A percentile compares a stretch with the other conserved stretches of the same genome.
phyloP scores from a whole-genome alignment of 2,329 filamentous ascomycete species.

The Chaetomiaceae sp. region DNA sequence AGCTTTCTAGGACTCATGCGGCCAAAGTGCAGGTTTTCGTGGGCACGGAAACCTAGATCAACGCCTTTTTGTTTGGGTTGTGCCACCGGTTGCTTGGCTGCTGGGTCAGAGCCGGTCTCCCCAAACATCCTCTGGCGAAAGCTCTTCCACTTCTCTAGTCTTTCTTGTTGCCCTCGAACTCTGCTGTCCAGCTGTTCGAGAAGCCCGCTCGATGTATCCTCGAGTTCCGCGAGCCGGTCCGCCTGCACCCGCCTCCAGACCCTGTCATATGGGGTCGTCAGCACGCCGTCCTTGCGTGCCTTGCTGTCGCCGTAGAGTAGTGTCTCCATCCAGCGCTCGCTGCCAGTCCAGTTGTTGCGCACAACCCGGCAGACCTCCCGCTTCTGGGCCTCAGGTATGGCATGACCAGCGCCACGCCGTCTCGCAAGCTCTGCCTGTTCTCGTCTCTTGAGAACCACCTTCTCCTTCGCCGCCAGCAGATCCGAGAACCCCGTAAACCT shows the following conservation, averaged over 20 bases:
- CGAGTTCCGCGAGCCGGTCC: slow-evolving; percentile 53
- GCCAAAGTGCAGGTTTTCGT: slow-evolving; percentile 46
- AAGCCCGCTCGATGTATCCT: slow-evolving; percentile 47
- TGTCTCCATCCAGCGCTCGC: slow-evolving; percentile 67
- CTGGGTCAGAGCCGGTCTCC: slow-evolving; percentile 25
- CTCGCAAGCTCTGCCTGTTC: slow-evolving; percentile 40
- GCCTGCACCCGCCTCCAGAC: slow-evolving; percentile 66
- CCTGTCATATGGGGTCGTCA: slow-evolving; percentile 62
- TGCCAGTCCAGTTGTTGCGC: slow-evolving; percentile 73
- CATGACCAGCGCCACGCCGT: slow-evolving; percentile 26
- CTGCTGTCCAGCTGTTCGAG: slow-evolving; percentile 68
- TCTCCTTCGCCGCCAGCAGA: slow-evolving; percentile 60
- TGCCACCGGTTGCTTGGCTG: slow-evolving; percentile 24
- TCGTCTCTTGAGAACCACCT: slow-evolving; percentile 50
- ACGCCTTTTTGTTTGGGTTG: slow-evolving; percentile 38
- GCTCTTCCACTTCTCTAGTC: slow-evolving; percentile 69
- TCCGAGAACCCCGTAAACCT: slow-evolving; percentile 61
- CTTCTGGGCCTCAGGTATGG: slow-evolving; percentile 40
- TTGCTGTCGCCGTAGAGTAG: slow-evolving; percentile 63
- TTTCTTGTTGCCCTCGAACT: slow-evolving; percentile 60
- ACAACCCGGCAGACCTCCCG: slow-evolving; percentile 56
- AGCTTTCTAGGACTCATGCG: slow-evolving; percentile 31
- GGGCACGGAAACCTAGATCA: slow-evolving; percentile 51
- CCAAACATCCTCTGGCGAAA: slow-evolving; percentile 52
- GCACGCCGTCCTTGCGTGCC: slow-evolving; percentile 54